phyloP scores from a whole-genome alignment of 2,329 filamentous ascomycete genomes.

The Stemphylium vesicarium region DNA sequence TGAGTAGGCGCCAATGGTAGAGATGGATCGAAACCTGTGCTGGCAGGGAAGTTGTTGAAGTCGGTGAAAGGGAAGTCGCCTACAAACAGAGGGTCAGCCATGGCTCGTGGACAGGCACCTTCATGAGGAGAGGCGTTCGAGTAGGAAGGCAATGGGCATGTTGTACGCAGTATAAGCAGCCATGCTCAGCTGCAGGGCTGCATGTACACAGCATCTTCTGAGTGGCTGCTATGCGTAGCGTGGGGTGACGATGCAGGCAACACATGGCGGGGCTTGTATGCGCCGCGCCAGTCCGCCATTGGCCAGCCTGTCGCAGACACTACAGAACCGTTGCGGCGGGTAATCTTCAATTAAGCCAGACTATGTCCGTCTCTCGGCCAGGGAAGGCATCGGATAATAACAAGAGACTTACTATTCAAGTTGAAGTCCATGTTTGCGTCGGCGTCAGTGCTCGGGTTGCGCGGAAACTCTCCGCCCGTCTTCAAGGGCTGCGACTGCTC shows the following conservation, averaged over 20 bases:
- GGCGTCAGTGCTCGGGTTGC: slow-evolving; percentile 19
- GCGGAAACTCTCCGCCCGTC: slow-evolving; percentile 21
- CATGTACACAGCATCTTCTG: slow-evolving; percentile 23
- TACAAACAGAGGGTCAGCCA: slow-evolving; percentile 48
- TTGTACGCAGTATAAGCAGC: slow-evolving; percentile 30
- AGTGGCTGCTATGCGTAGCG: slow-evolving; percentile 32
- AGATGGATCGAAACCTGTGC: slow-evolving; percentile 40
- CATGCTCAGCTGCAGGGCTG: slow-evolving; percentile 29
- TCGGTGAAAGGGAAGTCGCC: slow-evolving; percentile 56
- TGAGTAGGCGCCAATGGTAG: slow-evolving; percentile 40
- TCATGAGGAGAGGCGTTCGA: slow-evolving; percentile 12
- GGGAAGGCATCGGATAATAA: slow-evolving; percentile 13
- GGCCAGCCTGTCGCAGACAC: slow-evolving; percentile 22
- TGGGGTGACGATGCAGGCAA: slow-evolving; percentile 39
- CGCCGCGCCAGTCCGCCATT: slow-evolving; percentile 28
- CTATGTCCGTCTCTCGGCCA: slow-evolving; percentile 12
- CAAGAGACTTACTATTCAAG: slow-evolving; percentile 40
- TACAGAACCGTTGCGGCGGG: slow-evolving; percentile 21
- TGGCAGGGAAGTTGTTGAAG: slow-evolving; percentile 50
- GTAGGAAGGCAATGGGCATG: slow-evolving; percentile 13
- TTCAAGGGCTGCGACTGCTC: slow-evolving; percentile 25
- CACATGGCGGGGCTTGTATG: slow-evolving; percentile 37
- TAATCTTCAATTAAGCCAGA: slow-evolving; percentile 15
- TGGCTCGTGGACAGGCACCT: slow-evolving; percentile 17
- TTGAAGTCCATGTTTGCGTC: slow-evolving; percentile 45